A percentile compares a stretch with the other conserved stretches of the same genome.
Conservation (phyloP, 768 basidiomycete genomes). For the Filobasidium wieringae region DNA sequence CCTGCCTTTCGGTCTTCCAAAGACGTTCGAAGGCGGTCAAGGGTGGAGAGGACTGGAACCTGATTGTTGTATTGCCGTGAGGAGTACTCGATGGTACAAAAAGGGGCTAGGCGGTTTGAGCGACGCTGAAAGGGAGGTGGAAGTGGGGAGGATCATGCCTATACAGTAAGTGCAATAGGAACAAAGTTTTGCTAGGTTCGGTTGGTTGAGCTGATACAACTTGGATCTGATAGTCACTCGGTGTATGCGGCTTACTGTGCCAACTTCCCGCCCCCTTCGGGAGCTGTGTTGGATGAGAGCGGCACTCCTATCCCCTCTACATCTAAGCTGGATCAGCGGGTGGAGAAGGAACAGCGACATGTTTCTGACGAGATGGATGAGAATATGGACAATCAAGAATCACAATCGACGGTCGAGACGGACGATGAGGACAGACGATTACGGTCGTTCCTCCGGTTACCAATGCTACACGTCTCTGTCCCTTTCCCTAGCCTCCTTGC, state of each 20-base stretch:
- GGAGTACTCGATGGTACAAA: not conserved
- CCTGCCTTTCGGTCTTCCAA: not conserved
- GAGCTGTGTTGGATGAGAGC: not conserved
- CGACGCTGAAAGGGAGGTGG: not conserved
- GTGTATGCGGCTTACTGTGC: slow-evolving; percentile 9
- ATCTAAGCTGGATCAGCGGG: not conserved
- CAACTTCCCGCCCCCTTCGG: not conserved
- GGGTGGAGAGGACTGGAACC: not conserved
- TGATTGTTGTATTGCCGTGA: not conserved
- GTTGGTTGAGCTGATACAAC: not conserved
- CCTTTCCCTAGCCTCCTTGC: slow-evolving; percentile 4
- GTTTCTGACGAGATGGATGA: not conserved
- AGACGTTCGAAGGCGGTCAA: not conserved
- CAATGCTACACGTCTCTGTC: slow-evolving; percentile 9
- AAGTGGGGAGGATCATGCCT: slow-evolving; percentile 11
- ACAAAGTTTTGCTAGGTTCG: too few relatives aligned
- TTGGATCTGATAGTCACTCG: not conserved
- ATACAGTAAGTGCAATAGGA: slow-evolving; percentile 6
- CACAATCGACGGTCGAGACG: not conserved
- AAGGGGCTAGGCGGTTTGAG: not conserved
- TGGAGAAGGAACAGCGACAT: not conserved
- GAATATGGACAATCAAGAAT: not conserved
- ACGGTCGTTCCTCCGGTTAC: not conserved
- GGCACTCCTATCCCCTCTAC: not conserved
- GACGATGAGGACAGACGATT: not conserved